These are phyloP conservation scores for Ordospora pajunii DNA, from an alignment of 371 early-diverging fungal species.

Conservation along the genomic window DNA sequence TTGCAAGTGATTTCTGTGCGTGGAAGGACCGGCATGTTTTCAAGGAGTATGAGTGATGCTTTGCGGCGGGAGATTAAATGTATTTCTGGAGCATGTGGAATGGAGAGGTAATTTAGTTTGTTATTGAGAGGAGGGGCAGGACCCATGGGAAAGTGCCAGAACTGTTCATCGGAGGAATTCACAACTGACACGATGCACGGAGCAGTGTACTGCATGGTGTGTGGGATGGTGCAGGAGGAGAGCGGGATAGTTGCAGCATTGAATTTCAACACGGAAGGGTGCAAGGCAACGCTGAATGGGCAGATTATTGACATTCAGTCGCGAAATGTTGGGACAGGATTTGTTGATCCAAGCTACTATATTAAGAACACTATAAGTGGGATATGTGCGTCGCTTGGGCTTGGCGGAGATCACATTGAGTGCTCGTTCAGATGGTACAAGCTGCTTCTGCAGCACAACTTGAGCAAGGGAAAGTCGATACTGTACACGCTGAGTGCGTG, in stretches of 20 bases:
- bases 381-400: conserved; percentile 45
- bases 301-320: conserved; percentile 52
- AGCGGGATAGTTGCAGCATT: conserved; percentile 83
- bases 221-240: conserved; percentile 75
- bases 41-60: background rate
- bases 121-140: no score
- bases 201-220: conserved; percentile 57
- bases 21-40: background rate
- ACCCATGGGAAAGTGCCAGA: conserved; percentile 43
- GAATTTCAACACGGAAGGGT: conserved; percentile 71
- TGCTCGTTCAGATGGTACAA: conserved; percentile 80
- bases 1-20: background rate
- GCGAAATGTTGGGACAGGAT: conserved; percentile 46
- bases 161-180: conserved; percentile 51
- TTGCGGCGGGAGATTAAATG: background rate
- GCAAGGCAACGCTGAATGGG: conserved; percentile 53
- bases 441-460: conserved; percentile 75
- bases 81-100: background rate
- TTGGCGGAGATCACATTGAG: conserved; percentile 70
- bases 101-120: background rate
- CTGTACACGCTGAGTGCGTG: conserved; percentile 81
- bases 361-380: conserved; percentile 52
- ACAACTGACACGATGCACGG: conserved; percentile 55
- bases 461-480: conserved; percentile 78
- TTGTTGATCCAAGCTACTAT: conserved; percentile 38